Percentiles rank a stretch among this genome's conserved stretches.
Evolutionary conservation across 768 basidiomycete species (phyloP).

Genomic region (Russula olivacea): DNA sequence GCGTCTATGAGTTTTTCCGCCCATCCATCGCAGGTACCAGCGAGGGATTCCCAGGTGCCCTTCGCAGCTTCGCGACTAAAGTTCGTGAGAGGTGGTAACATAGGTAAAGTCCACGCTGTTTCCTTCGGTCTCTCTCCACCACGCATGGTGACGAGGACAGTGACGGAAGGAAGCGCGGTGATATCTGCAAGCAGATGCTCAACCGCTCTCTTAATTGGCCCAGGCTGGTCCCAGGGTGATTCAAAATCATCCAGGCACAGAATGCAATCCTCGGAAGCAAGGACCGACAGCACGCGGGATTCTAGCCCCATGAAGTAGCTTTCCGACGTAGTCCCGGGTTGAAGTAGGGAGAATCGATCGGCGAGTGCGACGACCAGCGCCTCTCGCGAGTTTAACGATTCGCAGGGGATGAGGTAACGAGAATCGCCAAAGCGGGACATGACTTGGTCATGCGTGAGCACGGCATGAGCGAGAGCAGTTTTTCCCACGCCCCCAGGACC

Average conservation of each 20-base stretch:
- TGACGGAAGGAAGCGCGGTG: constrained; percentile 16
- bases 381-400: constrained; percentile 20
- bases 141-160: constrained; percentile 18
- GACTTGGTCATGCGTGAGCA: constrained; percentile 29
- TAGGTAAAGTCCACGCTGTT: constrained; percentile 19
- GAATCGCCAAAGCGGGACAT: constrained; percentile 27
- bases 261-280: constrained; percentile 28
- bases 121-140: constrained; percentile 17
- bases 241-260: constrained; percentile 40
- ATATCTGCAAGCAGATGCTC: constrained; percentile 12
- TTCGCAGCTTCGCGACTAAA: constrained; percentile 13
- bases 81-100: constrained; percentile 17
- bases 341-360: constrained; percentile 24
- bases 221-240: constrained; percentile 34
- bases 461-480: constrained; percentile 34
- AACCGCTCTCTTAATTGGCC: constrained; percentile 7
- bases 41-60: constrained; percentile 15
- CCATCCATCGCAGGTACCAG: constrained; percentile 13
- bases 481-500: constrained; percentile 38
- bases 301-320: constrained; percentile 7
- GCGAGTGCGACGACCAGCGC: constrained; percentile 28
- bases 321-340: constrained; percentile 5
- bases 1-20: constrained; percentile 19
- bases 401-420: constrained; percentile 35
- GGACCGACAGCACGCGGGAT: constrained; percentile 1